Percentiles rank a stretch among this genome's conserved stretches.
Evolutionary conservation across 805 yeast species (phyloP).

Genomic region (Metahyphopichia silvanorum): DNA sequence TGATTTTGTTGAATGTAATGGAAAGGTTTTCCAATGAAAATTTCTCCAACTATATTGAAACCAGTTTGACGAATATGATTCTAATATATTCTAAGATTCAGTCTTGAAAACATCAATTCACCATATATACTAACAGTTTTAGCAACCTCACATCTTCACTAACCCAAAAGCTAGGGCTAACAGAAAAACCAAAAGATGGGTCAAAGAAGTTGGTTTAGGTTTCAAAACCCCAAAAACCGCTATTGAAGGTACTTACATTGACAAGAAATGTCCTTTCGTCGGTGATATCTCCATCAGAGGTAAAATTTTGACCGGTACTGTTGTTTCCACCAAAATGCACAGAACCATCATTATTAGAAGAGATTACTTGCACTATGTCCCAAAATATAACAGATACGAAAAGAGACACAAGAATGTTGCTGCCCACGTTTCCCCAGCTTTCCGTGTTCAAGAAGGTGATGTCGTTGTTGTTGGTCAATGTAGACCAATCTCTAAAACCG

Average conservation of each 20-base stretch:
- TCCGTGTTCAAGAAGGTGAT: constrained; percentile 99
- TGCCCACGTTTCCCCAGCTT: constrained; percentile 99
- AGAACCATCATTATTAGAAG: constrained; percentile 99
- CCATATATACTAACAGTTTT: constrained; percentile 35
- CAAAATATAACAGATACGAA: constrained; percentile 99
- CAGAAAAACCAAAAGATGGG: constrained; percentile 99
- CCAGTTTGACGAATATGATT: neutral
- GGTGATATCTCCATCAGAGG: constrained; percentile 99
- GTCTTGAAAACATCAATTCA: neutral
- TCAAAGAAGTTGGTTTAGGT: constrained; percentile 99
- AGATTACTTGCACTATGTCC: constrained; percentile 99
- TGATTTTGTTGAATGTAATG: neutral
- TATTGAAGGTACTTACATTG: constrained; percentile 97
- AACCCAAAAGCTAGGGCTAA: constrained; percentile 99
- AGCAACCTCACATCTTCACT: constrained; percentile 99
- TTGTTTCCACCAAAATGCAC: constrained; percentile 99
- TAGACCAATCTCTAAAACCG: constrained; percentile 99
- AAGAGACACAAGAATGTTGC: constrained; percentile 99
- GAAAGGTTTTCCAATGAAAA: neutral
- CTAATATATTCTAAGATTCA: neutral
- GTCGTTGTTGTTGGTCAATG: constrained; percentile 99
- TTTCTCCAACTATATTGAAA: neutral
- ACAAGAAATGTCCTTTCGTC: constrained; percentile 99
- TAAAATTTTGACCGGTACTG: constrained; percentile 98
- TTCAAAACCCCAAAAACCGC: constrained; percentile 99